phyloP scores from a whole-genome alignment of 352 stramenopile genomes.

The Globisporangium acanthophoron region DNA sequence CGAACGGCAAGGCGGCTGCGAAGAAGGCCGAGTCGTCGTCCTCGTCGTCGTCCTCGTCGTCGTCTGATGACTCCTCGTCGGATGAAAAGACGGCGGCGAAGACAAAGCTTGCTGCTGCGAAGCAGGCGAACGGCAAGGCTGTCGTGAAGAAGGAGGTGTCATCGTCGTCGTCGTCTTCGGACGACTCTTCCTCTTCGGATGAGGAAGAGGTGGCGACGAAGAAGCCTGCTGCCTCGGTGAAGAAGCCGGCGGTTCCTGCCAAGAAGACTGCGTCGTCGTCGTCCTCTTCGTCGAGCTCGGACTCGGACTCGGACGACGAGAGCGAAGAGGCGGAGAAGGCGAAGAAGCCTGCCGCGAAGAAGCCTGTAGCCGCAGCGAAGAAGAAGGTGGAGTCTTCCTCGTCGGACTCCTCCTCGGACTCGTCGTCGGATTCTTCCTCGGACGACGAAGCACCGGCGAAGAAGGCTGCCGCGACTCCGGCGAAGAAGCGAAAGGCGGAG shows the following conservation, averaged over 20 bases:
- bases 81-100: slow-evolving; percentile 26
- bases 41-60: slow-evolving; percentile 18
- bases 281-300: slow-evolving; percentile 27
- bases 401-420: slow-evolving; percentile 29
- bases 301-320: slow-evolving; percentile 46
- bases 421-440: slow-evolving; percentile 28
- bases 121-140: slow-evolving; percentile 18
- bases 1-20: slow-evolving; percentile 11
- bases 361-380: slow-evolving; percentile 9
- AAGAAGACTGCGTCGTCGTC: slow-evolving; percentile 14
- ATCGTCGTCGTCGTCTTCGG: slow-evolving; percentile 13
- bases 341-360: slow-evolving; percentile 1
- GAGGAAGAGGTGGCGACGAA: slow-evolving; percentile 26
- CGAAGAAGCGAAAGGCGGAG: slow-evolving; percentile 55
- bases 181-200: slow-evolving; percentile 22
- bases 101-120: slow-evolving; percentile 14
- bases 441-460: slow-evolving; percentile 19
- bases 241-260: slow-evolving; percentile 19
- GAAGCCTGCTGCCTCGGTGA: slow-evolving; percentile 14
- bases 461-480: slow-evolving; percentile 26
- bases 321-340: slow-evolving; percentile 31
- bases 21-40: slow-evolving; percentile 22
- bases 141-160: slow-evolving; percentile 22
- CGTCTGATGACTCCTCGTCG: slow-evolving; percentile 17
- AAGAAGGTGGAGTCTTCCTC: slow-evolving; percentile 20